These are phyloP conservation scores for Populus tomentosa DNA, from an alignment of 441 rosid species.

Conservation along the genomic window DNA sequence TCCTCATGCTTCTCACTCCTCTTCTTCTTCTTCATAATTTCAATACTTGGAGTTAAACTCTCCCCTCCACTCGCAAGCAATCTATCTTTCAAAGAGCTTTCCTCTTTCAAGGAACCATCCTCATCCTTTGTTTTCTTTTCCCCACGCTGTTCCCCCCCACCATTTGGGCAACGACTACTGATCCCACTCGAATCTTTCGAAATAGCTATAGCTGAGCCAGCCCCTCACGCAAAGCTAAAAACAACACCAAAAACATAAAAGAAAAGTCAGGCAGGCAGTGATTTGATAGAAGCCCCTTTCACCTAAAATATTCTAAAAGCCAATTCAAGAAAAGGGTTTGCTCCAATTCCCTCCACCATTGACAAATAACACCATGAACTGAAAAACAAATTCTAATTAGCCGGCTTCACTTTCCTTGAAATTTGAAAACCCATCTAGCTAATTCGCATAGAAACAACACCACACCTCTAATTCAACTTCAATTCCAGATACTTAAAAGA, in stretches of 20 bases:
- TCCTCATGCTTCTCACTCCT: not conserved
- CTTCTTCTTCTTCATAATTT: not conserved
- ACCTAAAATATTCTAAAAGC: not conserved
- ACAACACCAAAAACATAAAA: not conserved
- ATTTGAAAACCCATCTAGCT: not conserved
- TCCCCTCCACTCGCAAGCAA: not conserved
- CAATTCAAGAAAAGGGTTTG: not conserved
- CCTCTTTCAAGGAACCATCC: not conserved
- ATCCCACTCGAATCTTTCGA: not conserved
- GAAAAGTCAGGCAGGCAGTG: not conserved
- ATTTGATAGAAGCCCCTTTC: not conserved
- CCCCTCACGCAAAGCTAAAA: not conserved
- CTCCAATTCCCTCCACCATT: not conserved
- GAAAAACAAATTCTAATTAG: not conserved
- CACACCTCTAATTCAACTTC: too few relatives aligned
- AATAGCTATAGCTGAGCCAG: not conserved
- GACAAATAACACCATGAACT: not conserved
- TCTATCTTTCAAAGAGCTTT: too few relatives aligned
- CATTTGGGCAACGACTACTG: not conserved
- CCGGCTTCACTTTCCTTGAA: not conserved
- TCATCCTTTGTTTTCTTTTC: not conserved
- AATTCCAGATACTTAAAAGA: too few relatives aligned
- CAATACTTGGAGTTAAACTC: not conserved
- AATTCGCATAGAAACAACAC: too few relatives aligned
- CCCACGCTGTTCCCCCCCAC: not conserved